Evolutionary conservation across 805 yeast genomes (phyloP).

Genomic region (Spencermartinsiella europaea): DNA sequence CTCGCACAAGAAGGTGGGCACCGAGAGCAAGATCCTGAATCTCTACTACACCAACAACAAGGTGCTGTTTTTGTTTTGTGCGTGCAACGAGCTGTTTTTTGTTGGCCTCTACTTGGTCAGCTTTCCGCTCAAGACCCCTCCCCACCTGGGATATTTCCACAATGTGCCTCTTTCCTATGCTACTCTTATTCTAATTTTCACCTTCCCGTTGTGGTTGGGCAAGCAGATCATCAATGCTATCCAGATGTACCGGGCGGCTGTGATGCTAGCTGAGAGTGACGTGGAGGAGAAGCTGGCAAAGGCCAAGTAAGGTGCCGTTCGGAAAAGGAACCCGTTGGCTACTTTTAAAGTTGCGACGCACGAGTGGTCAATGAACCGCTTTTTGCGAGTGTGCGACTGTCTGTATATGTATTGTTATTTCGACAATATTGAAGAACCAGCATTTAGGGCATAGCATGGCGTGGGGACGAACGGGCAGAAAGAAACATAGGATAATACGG

Average conservation of each 20-base stretch:
- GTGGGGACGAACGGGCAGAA: not conserved
- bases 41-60: constrained; percentile 82
- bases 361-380: too few relatives aligned
- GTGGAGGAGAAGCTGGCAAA: constrained; percentile 44
- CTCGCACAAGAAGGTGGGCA: constrained; percentile 78
- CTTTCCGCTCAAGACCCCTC: constrained; percentile 46
- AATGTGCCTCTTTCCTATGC: constrained; percentile 50
- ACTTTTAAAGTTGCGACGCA: not conserved
- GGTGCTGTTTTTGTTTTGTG: constrained; percentile 84
- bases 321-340: not conserved
- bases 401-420: not conserved
- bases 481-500: not conserved
- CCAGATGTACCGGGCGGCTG: constrained; percentile 82
- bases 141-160: constrained; percentile 33
- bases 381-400: not conserved
- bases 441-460: not conserved
- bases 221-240: constrained; percentile 87
- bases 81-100: constrained; percentile 88
- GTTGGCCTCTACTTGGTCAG: constrained; percentile 79
- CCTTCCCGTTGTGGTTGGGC: constrained; percentile 83
- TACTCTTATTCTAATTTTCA: constrained; percentile 49
- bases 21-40: constrained; percentile 66
- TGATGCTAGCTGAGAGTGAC: constrained; percentile 72
- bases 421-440: not conserved
- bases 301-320: not conserved